Base-by-base conservation (phyloP, 768 basidiomycete species). In the Lentinus tigrinus region DNA sequence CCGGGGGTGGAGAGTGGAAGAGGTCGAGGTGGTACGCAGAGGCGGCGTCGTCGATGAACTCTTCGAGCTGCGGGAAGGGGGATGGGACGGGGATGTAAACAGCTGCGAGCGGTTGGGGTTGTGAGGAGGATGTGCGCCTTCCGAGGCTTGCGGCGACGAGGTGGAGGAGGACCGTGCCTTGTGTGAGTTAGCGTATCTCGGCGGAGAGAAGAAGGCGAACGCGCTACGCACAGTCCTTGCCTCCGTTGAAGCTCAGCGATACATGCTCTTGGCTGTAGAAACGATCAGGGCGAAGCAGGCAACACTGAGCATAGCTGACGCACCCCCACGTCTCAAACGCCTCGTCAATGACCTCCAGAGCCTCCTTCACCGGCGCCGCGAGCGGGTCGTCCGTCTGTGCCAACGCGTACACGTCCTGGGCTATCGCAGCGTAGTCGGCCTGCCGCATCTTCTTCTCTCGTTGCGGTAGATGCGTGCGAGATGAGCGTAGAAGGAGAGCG, bases 231-330 rank as follows among this genome's bases (percentile, higher is more conserved):
- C 97, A 99, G 69, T 99, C 97, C 72, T 99, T 99, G 52, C 97
- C 97, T 10, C 97, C 97, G 64, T 98, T 99, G 77, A 98, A 99
- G 73, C 95, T 97, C 58, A 99, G 79, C 3, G 95, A 88, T 4
- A 95, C 75, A 54, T 80, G 77, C 36, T 88, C 83, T 67, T 82
- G 79, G 49, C 93, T 91, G 44, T 24, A 44, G 6, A 47, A n/a
- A 26, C 46, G 24, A n/a, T 46, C 21, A 46, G 28, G 55, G 17
- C 17, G 27, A 24, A 26, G 39, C 21, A 38, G 28, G 23, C 39
- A 38, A 49, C 24, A 31, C 13, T 37, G 27, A 24, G 47, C 54
- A 47, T 64, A 43, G 61, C 59, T 58, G 59, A 81, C 95, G 70
- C 72, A 96, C 95, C 93, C 89, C 74, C 91, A 85, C 56, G 79